These are phyloP conservation scores for Echinochloa phyllopogon DNA, from an alignment of 176 grass and related monocot species.

Conservation along the genomic window DNA sequence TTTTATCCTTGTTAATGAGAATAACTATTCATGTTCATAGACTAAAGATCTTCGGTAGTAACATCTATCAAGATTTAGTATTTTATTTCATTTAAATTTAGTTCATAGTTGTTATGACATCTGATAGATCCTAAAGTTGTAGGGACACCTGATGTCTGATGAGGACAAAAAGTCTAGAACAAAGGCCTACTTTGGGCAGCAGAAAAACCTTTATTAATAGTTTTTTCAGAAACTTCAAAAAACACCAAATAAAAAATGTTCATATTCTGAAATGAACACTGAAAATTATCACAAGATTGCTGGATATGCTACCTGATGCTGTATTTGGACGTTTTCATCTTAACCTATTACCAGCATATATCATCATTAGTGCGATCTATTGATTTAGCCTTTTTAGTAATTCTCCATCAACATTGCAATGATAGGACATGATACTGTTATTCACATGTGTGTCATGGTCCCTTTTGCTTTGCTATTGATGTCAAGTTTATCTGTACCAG, in stretches of 20 bases:
- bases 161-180: not conserved
- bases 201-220: not conserved
- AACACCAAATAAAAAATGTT: not conserved
- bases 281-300: not conserved
- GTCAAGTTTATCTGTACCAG: not conserved
- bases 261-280: not conserved
- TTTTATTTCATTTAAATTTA: constrained; percentile 4
- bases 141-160: not conserved
- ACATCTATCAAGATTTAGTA: not conserved
- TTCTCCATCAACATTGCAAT: not conserved
- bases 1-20: not conserved
- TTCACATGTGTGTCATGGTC: not conserved
- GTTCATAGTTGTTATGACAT: not conserved
- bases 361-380: not conserved
- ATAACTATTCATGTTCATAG: not conserved
- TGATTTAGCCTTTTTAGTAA: not conserved
- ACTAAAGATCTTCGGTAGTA: not conserved
- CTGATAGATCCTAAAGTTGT: not conserved
- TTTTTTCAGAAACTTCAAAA: not conserved
- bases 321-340: not conserved
- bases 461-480: not conserved
- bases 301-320: not conserved
- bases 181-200: not conserved
- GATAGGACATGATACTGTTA: not conserved
- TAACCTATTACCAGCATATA: not conserved